A percentile compares a stretch with the other conserved stretches of the same genome.
Conservation (phyloP, 495 filamentous ascomycete genomes). For the Amphirosellinia nigrospora region DNA sequence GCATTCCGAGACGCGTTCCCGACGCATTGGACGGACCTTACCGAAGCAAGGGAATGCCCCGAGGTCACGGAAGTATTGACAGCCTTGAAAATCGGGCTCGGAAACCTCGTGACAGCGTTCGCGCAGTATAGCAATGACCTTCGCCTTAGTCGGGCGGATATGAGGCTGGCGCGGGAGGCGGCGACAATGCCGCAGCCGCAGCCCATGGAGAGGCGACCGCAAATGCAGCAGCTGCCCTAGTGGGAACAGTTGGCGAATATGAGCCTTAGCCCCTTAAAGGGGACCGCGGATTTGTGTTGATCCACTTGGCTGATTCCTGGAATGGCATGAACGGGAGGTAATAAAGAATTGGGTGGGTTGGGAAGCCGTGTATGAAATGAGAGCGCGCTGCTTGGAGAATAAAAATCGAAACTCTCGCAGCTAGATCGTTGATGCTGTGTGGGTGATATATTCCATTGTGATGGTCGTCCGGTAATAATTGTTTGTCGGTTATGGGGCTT, state of each 20-base stretch:
- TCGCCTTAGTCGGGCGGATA: slow-evolving; percentile 67
- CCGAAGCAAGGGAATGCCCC: slow-evolving; percentile 49
- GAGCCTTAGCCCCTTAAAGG: not conserved
- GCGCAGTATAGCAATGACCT: slow-evolving; percentile 70
- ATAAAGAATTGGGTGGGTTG: not conserved
- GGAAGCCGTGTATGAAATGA: not conserved
- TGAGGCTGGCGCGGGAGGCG: slow-evolving; percentile 71
- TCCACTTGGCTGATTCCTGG: not conserved
- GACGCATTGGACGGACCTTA: slow-evolving; percentile 84
- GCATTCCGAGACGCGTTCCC: slow-evolving; percentile 64
- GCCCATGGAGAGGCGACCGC: not conserved
- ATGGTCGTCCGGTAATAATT: too few relatives aligned
- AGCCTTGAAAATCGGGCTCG: slow-evolving; percentile 64
- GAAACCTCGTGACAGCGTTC: slow-evolving; percentile 69
- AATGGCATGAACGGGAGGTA: not conserved
- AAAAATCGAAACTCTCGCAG: not conserved
- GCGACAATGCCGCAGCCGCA: slow-evolving; percentile 32
- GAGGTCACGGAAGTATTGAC: slow-evolving; percentile 69
- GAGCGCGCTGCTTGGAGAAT: not conserved
- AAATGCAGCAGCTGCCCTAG: slow-evolving; percentile 2
- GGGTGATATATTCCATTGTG: not conserved
- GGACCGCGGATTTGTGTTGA: not conserved
- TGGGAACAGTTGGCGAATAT: not conserved
- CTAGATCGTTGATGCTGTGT: not conserved
- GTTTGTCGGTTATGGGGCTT: too few relatives aligned